Base-by-base conservation (phyloP, 1,284 basidiomycete genomes). In the Cystobasidium pallidum region DNA sequence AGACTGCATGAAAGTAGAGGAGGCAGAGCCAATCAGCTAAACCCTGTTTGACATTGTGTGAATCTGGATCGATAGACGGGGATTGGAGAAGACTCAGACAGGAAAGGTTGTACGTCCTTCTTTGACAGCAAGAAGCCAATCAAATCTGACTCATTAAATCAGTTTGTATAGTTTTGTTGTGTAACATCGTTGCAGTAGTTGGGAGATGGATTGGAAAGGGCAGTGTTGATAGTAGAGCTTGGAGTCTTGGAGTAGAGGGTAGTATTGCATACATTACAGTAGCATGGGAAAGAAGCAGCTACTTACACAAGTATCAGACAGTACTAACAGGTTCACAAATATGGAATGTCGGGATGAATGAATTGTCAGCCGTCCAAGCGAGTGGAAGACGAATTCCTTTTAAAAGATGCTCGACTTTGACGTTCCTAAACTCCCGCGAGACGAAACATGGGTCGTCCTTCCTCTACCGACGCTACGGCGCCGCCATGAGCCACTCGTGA, bases 61-160 rank as follows among this genome's bases (percentile, higher is more conserved):
- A 17, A n/a, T n/a, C n/a, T n/a, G n/a, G 57, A 39, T 39, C 7
- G 57, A 45, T n/a, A 26, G 21, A 36, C 13, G 30, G 21, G 15
- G 19, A 19, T 34, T 34, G 47, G 15, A 36, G 43, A 24, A 47
- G 39, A 30, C 62, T 64, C 62, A 64, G 62, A 64, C 45, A 64
- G 32, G 62, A 64, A 64, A 49, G 32, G 43, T 49, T 64, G 28
- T 47, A 64, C 62, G 62, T 64, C 62, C 45, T 64, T 15, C 62
- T 45, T 45, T 45, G 43, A 45, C 43, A 17, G 45, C 45, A 32
- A 15, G 19, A 30, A 36, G 3, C 4, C 13, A 30, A 21, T 21
- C 10, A 41, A 21, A 47, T 70, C 67, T 58, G 67, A 58, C 68
- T 71, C 68, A 71, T 71, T 71, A 71, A 71, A 71, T 71, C 68